Conservation (phyloP, 2,329 filamentous ascomycete genomes). For the Berkeleyomyces rouxiae region DNA sequence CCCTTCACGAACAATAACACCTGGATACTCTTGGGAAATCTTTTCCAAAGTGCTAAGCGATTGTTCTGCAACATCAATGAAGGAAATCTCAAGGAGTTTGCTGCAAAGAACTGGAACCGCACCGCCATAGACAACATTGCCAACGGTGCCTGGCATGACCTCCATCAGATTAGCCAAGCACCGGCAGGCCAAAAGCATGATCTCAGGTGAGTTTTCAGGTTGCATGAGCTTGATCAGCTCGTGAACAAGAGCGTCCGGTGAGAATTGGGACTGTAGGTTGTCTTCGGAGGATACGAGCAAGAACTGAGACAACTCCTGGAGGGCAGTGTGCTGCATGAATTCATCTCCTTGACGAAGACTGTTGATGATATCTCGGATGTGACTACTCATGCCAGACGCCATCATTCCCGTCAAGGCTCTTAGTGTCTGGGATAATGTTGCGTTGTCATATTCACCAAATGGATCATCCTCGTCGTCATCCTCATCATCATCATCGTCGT, state of each 20-base stretch:
- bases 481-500: slow-evolving; percentile 37
- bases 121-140: slow-evolving; percentile 93
- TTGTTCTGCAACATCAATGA: slow-evolving; percentile 94
- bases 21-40: slow-evolving; percentile 90
- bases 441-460: slow-evolving; percentile 44
- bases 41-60: slow-evolving; percentile 92
- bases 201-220: slow-evolving; percentile 72
- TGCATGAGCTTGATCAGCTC: slow-evolving; percentile 88
- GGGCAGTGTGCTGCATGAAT: slow-evolving; percentile 74
- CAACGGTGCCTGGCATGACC: slow-evolving; percentile 76
- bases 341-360: slow-evolving; percentile 74
- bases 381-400: slow-evolving; percentile 55
- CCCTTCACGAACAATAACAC: slow-evolving; percentile 87
- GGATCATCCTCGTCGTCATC: slow-evolving; percentile 51
- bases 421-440: slow-evolving; percentile 54
- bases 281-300: slow-evolving; percentile 92
- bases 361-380: slow-evolving; percentile 60
- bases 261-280: slow-evolving; percentile 86
- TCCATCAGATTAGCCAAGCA: slow-evolving; percentile 97
- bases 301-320: slow-evolving; percentile 87
- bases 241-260: slow-evolving; percentile 86
- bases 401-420: slow-evolving; percentile 84
- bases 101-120: slow-evolving; percentile 89
- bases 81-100: slow-evolving; percentile 88
- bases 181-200: slow-evolving; percentile 91